Evolutionary conservation across 2,329 filamentous ascomycete genomes (phyloP), one percentile per base, ranked within the genome.

Genomic region (Ophiognomonia clavigignenti-juglandacearum): DNA sequence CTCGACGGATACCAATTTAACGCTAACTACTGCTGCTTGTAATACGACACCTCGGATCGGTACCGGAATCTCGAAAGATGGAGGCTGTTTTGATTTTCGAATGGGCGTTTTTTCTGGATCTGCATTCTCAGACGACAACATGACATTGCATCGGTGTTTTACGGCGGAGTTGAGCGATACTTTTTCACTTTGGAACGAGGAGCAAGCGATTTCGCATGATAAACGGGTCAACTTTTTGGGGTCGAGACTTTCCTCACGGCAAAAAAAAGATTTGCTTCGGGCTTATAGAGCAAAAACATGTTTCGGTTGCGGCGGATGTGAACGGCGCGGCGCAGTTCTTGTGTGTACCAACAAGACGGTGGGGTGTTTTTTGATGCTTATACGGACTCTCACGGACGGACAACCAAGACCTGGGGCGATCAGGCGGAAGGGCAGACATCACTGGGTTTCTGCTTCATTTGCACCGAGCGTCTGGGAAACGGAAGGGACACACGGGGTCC

Each of bases 281-380:
- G 69, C 66, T 72, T 74, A 75, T 77, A 77, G 73, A 73, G 63
- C 64, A 64, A 68, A n/a, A 64, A 67, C 61, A 50, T 62, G 59
- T 59, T 57, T 54, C 60, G 61, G 58, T 61, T 57, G 47, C 43
- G 47, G 47, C 50, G 42, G 42, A 39, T 41, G 43, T 52, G 51
- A 52, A 48, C 50, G 60, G 61, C 56, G 56, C 53, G 53, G 60
- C 61, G 56, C 56, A 54, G 53, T 57, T 60, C n/a, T 32, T 64
- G 58, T 63, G 62, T 70, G 66, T 66, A 59, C 52, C 58, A 55
- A 59, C 57, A 54, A 56, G 59, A 56, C 52, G 53, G 56, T 53
- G 45, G n/a, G n/a, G 53, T 44, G 61, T 57, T 60, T 47, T 45
- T 40, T 47, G 50, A 46, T 51, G 47, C 47, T 47, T 51, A 38